These are phyloP conservation scores for Nannochloris sp. DNA, from an alignment of 139 green algal species.

Conservation along the genomic window DNA sequence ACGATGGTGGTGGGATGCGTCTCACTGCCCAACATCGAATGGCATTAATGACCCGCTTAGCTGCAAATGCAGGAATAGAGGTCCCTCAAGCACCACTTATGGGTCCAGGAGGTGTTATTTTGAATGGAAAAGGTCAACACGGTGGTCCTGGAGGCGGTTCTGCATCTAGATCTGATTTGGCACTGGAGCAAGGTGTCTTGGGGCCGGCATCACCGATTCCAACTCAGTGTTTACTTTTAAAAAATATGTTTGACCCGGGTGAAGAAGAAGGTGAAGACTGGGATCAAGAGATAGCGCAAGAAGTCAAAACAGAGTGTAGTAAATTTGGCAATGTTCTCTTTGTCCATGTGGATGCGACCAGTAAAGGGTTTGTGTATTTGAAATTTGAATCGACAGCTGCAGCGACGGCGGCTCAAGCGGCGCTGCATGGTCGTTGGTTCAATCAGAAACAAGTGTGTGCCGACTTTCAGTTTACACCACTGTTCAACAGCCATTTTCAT, in stretches of 20 bases:
- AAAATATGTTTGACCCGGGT: constrained; percentile 88
- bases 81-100: constrained; percentile 17
- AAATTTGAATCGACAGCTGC: constrained; percentile 59
- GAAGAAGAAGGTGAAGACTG: constrained; percentile 74
- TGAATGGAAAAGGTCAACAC: constrained; percentile 1
- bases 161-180: constrained; percentile 14
- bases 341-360: constrained; percentile 70
- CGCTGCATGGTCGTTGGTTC: constrained; percentile 87
- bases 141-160: constrained; percentile 4
- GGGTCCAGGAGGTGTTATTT: not conserved
- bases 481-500: constrained; percentile 26
- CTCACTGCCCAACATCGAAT: constrained; percentile 55
- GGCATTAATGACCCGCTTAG: constrained; percentile 80
- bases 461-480: constrained; percentile 70
- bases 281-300: constrained; percentile 79
- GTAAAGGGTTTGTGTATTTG: constrained; percentile 85
- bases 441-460: constrained; percentile 65
- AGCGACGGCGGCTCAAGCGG: constrained; percentile 56
- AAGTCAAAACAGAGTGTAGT: constrained; percentile 80
- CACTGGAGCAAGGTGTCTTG: constrained; percentile 69
- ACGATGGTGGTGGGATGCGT: constrained; percentile 54
- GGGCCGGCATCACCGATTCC: constrained; percentile 83
- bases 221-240: constrained; percentile 87
- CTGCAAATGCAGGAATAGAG: constrained; percentile 44
- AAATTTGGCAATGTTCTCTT: constrained; percentile 86